Base-by-base conservation (phyloP, 352 stramenopile genomes). In the Phytophthora europaea region DNA sequence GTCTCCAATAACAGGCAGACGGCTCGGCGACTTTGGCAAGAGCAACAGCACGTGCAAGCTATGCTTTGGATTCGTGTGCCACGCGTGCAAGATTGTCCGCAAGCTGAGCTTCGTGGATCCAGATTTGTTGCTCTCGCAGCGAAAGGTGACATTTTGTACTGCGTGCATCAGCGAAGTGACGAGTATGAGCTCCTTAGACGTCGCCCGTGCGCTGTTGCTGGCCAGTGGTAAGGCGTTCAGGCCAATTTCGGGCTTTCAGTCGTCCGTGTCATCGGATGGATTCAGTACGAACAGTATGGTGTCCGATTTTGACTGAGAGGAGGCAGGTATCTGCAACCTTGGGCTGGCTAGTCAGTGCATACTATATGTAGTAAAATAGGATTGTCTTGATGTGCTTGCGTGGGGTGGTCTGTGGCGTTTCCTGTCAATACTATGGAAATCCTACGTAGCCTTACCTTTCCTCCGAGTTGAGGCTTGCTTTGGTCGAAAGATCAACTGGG, bases 61-160 rank as follows among this genome's bases (percentile, higher is more conserved):
- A 4, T 87, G 80, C 36, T 75, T 82, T 28, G 56, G 73, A 1
- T 63, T 70, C 4, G 67, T 87, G 13, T 87, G 80, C 47, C 77
- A 78, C 31, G 57, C 72, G 2, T 87, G 80, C 60, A 73, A 72
- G 26, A 66, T 85, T 12, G 56, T 67, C 47, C 68, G 65, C 4
- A 79, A 72, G 23, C 43, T 87, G 26, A 82, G 73, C 48, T 87
- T 87, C 53, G 71, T 87, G 23, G 60, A 75, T 6, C 65, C 74
- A 6, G 80, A 84, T 33, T 58, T 80, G 55, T 34, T 76, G 23
- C 43, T 87, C 1, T 73, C 80, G 7, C 66, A 79, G 54, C 70
- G 73, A 16, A 77, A 81, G 31, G 70, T 87, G 63, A 79, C 75
- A 18, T 85, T 87, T 57, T 87, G 80, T 31, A 61, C 66, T 1